Conservation (phyloP, 73 alveolate genomes). For the Paramecium primaurelia region DNA sequence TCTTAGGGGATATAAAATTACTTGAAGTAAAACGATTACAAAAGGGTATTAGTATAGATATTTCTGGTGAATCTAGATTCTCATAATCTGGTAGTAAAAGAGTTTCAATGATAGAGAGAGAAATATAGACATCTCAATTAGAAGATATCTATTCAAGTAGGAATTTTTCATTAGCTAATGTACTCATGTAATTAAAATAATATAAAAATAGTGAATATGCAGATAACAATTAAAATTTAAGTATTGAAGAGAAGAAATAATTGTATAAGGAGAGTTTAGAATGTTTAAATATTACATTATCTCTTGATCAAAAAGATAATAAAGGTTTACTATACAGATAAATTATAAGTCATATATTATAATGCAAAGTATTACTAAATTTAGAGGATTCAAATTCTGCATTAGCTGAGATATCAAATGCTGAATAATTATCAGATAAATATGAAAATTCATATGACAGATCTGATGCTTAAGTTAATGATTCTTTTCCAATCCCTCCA, state of each 20-base stretch:
- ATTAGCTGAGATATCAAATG: background rate
- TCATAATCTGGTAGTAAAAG: background rate
- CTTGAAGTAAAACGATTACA: background rate
- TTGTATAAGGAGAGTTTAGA: background rate
- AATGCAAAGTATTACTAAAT: background rate
- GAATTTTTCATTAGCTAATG: background rate
- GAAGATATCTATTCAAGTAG: background rate
- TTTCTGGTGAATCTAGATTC: background rate
- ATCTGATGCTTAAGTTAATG: background rate
- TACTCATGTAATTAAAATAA: background rate
- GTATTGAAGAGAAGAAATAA: background rate
- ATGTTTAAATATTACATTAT: background rate
- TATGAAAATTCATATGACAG: background rate
- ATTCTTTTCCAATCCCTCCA: background rate
- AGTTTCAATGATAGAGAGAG: background rate
- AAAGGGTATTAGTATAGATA: background rate
- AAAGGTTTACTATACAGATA: background rate
- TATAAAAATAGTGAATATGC: background rate
- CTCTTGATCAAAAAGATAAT: background rate
- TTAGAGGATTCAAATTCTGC: background rate
- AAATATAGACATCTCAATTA: background rate
- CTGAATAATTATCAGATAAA: constrained; percentile 2
- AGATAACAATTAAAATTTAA: background rate
- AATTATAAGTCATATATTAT: background rate
- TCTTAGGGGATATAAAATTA: background rate